phyloP scores from a whole-genome alignment of 2,329 filamentous ascomycete species.

The Rhexocercosporidium sp. region DNA sequence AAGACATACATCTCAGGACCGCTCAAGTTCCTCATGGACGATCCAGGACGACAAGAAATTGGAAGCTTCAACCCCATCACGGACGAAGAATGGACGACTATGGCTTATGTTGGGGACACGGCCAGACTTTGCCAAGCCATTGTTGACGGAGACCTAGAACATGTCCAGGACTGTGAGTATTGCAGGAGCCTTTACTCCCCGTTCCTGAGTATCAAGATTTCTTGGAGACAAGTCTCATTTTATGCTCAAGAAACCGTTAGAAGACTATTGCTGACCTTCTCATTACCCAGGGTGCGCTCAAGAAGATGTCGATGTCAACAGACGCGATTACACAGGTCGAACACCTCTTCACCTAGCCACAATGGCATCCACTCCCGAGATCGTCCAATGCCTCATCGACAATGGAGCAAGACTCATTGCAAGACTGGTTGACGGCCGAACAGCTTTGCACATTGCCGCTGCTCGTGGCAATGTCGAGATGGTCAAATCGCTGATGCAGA shows the following conservation, averaged over 20 bases:
- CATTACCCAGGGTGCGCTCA: constrained; percentile 57
- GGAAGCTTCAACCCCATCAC: constrained; percentile 81
- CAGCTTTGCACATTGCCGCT: constrained; percentile 82
- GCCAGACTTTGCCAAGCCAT: constrained; percentile 81
- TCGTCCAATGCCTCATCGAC: constrained; percentile 75
- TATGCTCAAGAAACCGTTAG: no score
- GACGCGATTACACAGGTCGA: constrained; percentile 78
- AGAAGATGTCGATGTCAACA: constrained; percentile 72
- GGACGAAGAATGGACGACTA: constrained; percentile 85
- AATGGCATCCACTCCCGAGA: constrained; percentile 68
- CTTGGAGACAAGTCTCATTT: no score
- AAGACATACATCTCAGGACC: constrained; percentile 79
- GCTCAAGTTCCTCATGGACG: constrained; percentile 76
- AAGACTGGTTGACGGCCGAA: constrained; percentile 78
- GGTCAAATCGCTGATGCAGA: constrained; percentile 72
- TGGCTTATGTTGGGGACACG: constrained; percentile 87
- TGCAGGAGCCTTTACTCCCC: no score
- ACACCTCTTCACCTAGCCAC: constrained; percentile 80
- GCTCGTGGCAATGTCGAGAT: constrained; percentile 71
- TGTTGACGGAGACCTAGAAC: constrained; percentile 72
- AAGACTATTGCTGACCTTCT: no score
- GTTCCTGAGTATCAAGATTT: no score
- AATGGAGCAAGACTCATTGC: constrained; percentile 74
- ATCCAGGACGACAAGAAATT: constrained; percentile 78
- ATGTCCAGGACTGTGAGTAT: constrained; percentile 62